Base-by-base conservation (phyloP, 352 stramenopile species). In the Paralagenidium karlingii region DNA sequence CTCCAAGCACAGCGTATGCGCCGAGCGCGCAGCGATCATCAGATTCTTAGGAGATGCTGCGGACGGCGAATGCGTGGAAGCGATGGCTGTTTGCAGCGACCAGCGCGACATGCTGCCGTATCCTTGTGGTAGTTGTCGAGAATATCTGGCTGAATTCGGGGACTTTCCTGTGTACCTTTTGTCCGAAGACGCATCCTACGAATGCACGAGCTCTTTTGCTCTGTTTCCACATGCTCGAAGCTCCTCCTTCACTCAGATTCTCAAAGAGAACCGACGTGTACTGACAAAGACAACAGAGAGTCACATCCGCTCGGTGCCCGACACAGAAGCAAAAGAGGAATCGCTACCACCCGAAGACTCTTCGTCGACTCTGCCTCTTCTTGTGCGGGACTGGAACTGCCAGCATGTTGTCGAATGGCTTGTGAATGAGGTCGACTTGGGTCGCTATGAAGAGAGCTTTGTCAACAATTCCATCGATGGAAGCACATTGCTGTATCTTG, bases 151-250 rank as follows among this genome's bases (percentile, higher is more conserved):
- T 9, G 55, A 68, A 3, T 74, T 62, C 38, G 76, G 73, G n/a
- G 68, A 87, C 25, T 89, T 86, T 24, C 67, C 69, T 9, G 45
- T 89, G 10, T 82, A 78, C 40, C 44, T 89, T 10, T 51, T 83
- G 13, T 82, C 80, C 30, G 55, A 45, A 6, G 36, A 60, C 13
- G 53, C 62, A 3, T 51, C 73, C 11, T 67, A 45, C 4, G 56
- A 78, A 16, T 58, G 81, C 25, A 86, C 69, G 11, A 52, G 48
- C 20, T 81, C 71, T 20, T 79, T 62, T 19, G 47, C 41, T 8
- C 47, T 89, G 12, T 85, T 85, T 42, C 73, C 76, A 37, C 49
- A 53, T 21, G 63, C 60, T 18, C 39, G 60, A 8, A n/a, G n/a
- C n/a, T n/a, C n/a, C n/a, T n/a, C n/a, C n/a, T n/a, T n/a, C n/a